A percentile compares a stretch with the other conserved stretches of the same genome.
These are phyloP conservation scores for Stemphylium lycopersici DNA, from an alignment of 2,329 filamentous ascomycete species.

Conservation along the genomic window DNA sequence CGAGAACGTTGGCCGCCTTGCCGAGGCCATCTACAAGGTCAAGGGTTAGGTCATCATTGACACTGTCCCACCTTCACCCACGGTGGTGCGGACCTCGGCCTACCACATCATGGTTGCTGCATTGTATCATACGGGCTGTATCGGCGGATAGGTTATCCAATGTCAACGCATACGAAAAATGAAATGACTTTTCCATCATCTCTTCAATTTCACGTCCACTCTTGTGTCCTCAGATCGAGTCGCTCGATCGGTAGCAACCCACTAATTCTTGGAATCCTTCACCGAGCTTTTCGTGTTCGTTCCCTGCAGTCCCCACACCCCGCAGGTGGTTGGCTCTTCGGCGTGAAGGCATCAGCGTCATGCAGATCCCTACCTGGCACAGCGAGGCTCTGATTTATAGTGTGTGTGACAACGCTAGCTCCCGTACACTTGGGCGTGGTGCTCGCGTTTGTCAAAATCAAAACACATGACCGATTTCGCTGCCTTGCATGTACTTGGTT, in stretches of 20 bases:
- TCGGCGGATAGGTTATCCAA: constrained; percentile 20
- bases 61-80: constrained; percentile 15
- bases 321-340: constrained; percentile 12
- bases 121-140: constrained; percentile 19
- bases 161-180: constrained; percentile 14
- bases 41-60: constrained; percentile 59
- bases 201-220: background rate
- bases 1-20: constrained; percentile 78
- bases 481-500: background rate
- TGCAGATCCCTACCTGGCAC: constrained; percentile 19
- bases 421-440: constrained; percentile 2
- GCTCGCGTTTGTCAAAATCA: constrained; percentile 3
- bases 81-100: constrained; percentile 9
- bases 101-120: constrained; percentile 14
- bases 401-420: constrained; percentile 2
- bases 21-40: constrained; percentile 84
- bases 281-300: constrained; percentile 5
- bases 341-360: constrained; percentile 2
- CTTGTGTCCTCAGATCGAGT: background rate
- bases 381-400: constrained; percentile 10
- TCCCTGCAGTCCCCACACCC: constrained; percentile 14
- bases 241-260: background rate
- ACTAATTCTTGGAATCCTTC: background rate
- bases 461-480: constrained; percentile 2
- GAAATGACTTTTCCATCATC: constrained; percentile 7